Percentiles rank a stretch among this genome's conserved stretches.
phyloP scores from a whole-genome alignment of 345 rosid genomes.

The Salix arbutifolia region DNA sequence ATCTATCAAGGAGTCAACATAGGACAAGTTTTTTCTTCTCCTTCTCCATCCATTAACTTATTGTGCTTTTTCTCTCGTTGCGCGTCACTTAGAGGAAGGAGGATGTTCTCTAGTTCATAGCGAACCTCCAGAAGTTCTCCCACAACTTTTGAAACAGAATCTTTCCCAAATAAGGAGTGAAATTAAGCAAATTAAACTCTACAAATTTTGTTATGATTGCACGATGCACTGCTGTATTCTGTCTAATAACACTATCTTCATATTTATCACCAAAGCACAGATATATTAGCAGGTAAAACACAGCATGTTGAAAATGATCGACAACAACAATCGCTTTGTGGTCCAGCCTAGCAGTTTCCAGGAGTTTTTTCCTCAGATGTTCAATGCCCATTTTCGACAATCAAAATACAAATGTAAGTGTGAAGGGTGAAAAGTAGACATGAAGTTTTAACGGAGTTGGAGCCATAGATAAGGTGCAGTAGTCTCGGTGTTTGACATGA shows the following conservation, averaged over 20 bases:
- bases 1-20: constrained; percentile 1
- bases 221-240: constrained; percentile 3
- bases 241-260: not conserved
- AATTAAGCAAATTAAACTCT: constrained; percentile 12
- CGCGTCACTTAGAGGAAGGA: constrained; percentile 4
- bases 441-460: not conserved
- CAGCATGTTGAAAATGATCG: constrained; percentile 4
- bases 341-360: not conserved
- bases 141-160: constrained; percentile 5
- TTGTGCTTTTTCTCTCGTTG: not conserved
- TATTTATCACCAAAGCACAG: constrained; percentile 18
- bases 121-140: constrained; percentile 7
- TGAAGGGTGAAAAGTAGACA: not conserved
- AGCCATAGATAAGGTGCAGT: constrained; percentile 12
- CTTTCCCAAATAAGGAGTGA: constrained; percentile 6
- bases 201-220: constrained; percentile 5
- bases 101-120: not conserved
- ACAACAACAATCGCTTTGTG: not conserved
- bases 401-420: constrained; percentile 1
- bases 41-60: not conserved
- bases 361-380: not conserved
- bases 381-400: constrained; percentile 5
- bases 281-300: constrained; percentile 5
- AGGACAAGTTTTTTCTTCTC: not conserved
- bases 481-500: not conserved